Conservation (phyloP, 495 filamentous ascomycete species). For the Penicillium maclennaniae region DNA sequence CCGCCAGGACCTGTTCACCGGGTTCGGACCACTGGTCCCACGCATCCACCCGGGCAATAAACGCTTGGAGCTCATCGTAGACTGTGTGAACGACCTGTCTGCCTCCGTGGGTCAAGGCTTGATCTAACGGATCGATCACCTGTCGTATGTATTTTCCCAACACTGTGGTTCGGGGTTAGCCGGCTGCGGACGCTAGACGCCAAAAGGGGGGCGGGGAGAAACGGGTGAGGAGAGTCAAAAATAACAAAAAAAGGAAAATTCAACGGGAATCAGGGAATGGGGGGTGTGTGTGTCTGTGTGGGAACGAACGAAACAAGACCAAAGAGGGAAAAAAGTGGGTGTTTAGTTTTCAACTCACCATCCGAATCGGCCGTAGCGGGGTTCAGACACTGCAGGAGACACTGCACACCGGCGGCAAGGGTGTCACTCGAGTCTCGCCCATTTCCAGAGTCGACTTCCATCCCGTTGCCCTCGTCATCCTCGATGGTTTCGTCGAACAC, state of each 20-base stretch:
- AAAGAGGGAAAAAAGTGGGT: neutral
- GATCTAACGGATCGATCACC: slow-evolving; percentile 29
- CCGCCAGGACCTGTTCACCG: slow-evolving; percentile 24
- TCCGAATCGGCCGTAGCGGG: slow-evolving; percentile 23
- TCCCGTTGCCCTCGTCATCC: slow-evolving; percentile 53
- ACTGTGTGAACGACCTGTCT: slow-evolving; percentile 41
- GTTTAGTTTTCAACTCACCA: slow-evolving; percentile 25
- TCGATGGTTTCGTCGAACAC: slow-evolving; percentile 52
- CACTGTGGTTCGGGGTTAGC: slow-evolving; percentile 29
- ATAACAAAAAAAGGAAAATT: neutral
- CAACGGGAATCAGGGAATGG: neutral
- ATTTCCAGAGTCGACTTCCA: slow-evolving; percentile 61
- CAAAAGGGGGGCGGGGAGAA: neutral
- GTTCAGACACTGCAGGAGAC: slow-evolving; percentile 45
- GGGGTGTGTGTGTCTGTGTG: neutral
- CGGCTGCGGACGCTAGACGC: slow-evolving; percentile 24
- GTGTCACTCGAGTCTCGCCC: slow-evolving; percentile 40
- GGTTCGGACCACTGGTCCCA: slow-evolving; percentile 18
- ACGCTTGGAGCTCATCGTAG: slow-evolving; percentile 40
- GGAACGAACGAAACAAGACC: neutral
- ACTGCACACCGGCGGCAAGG: slow-evolving; percentile 44
- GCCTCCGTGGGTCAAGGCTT: slow-evolving; percentile 33
- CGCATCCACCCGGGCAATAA: slow-evolving; percentile 35
- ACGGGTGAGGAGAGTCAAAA: neutral
- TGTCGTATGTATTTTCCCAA: slow-evolving; percentile 31